Percentiles rank a stretch among this genome's conserved stretches.
These are phyloP conservation scores for Forsythia viridissima DNA, from an alignment of 257 asterid species.

Conservation along the genomic window DNA sequence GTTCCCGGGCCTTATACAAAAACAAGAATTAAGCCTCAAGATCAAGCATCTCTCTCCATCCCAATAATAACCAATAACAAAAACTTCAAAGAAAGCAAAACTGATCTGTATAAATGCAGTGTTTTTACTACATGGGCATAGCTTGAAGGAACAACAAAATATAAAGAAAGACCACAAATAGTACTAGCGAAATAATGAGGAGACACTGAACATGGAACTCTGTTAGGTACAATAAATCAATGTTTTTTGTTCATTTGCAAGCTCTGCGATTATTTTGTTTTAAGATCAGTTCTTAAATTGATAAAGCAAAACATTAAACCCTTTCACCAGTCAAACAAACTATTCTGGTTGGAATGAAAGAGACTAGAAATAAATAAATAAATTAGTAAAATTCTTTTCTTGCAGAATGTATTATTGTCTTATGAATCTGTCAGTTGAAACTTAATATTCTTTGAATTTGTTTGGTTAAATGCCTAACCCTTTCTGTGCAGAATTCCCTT, in stretches of 20 bases:
- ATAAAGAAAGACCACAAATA: constrained; percentile 33
- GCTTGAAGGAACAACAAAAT: constrained; percentile 30
- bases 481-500: not conserved
- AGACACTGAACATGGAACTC: constrained; percentile 24
- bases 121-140: constrained; percentile 35
- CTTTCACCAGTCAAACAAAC: constrained; percentile 34
- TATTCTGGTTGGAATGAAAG: constrained; percentile 39
- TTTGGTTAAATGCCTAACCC: constrained; percentile 15
- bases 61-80: constrained; percentile 8
- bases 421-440: constrained; percentile 29
- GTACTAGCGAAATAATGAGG: constrained; percentile 30
- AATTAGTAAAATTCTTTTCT: not conserved
- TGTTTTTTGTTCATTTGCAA: constrained; percentile 13
- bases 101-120: constrained; percentile 29
- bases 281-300: constrained; percentile 34
- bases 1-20: not conserved
- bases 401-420: not conserved
- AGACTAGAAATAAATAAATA: constrained; percentile 11
- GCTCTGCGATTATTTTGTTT: not conserved
- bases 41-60: constrained; percentile 31
- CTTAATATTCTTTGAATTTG: constrained; percentile 19
- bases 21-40: constrained; percentile 34
- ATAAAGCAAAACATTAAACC: constrained; percentile 29
- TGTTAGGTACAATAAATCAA: constrained; percentile 27
- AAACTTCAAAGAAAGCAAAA: constrained; percentile 25